A percentile compares a stretch with the other conserved stretches of the same genome.
These are phyloP conservation scores for Pestalotiopsis sp. DNA, from an alignment of 2,329 filamentous ascomycete species.

Conservation along the genomic window DNA sequence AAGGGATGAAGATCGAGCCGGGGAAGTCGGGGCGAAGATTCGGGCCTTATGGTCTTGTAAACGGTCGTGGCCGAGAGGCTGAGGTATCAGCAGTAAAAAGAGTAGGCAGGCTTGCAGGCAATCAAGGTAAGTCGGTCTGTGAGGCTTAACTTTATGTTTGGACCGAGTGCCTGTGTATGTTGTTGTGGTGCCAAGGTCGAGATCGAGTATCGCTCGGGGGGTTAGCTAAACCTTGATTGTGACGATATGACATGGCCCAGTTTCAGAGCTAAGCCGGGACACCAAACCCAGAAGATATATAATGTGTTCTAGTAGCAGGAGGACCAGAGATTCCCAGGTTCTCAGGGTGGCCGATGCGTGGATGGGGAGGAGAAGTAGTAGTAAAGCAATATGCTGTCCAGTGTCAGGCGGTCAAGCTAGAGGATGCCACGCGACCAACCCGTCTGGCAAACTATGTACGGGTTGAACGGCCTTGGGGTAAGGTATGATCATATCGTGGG, in stretches of 20 bases:
- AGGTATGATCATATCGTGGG: background rate
- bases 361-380: background rate
- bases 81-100: background rate
- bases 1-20: background rate
- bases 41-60: too few species aligned
- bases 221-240: background rate
- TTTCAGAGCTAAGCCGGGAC: background rate
- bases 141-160: background rate
- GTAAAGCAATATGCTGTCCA: background rate
- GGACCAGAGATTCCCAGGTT: background rate
- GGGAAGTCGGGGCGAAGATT: background rate
- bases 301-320: background rate
- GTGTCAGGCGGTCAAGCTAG: slow-evolving; percentile 28
- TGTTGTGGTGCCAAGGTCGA: background rate
- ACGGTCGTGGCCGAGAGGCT: background rate
- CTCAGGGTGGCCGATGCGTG: background rate
- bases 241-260: background rate
- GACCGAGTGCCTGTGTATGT: background rate
- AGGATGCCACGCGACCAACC: slow-evolving; percentile 30
- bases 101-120: too few species aligned
- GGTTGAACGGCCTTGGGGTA: background rate
- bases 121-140: background rate
- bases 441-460: background rate
- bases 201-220: background rate
- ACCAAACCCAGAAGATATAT: background rate